Evolutionary conservation across 1,284 basidiomycete species (phyloP).

Genomic region (Naganishia liquefaciens): DNA sequence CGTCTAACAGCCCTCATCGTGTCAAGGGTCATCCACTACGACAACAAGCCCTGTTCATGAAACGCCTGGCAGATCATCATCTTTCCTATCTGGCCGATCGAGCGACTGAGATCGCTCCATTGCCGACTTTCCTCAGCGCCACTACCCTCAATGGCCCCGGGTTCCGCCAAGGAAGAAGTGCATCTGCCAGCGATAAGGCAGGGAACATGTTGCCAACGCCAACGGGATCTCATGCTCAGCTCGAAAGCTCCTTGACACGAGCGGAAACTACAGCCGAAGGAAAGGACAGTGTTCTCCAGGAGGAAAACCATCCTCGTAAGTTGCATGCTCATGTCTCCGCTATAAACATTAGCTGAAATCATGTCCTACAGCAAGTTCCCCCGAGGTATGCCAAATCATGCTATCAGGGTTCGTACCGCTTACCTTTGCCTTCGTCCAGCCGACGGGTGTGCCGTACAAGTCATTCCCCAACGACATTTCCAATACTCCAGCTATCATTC

Average conservation of each 20-base stretch:
- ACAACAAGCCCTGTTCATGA: conserved; percentile 70
- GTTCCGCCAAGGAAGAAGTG: conserved; percentile 15
- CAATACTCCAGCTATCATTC: conserved; percentile 14
- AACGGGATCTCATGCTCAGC: conserved; percentile 1
- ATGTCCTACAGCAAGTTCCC: conserved; percentile 1
- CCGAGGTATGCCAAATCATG: conserved; percentile 3
- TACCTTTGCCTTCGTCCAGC: neutral
- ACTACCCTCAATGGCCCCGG: neutral
- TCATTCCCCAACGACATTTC: conserved; percentile 23
- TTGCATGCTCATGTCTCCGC: neutral
- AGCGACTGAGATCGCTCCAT: conserved; percentile 6
- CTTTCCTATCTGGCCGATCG: conserved; percentile 83
- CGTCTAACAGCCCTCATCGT: neutral
- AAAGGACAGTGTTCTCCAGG: neutral
- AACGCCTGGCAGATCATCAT: conserved; percentile 73
- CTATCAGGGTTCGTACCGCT: neutral
- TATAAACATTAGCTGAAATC: neutral
- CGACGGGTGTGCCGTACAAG: conserved; percentile 9
- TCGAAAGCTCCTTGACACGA: neutral
- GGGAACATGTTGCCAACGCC: neutral
- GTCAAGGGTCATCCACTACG: conserved; percentile 73
- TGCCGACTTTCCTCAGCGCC: conserved; percentile 8
- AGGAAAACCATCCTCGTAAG: conserved; percentile 3
- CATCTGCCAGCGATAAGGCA: conserved; percentile 1
- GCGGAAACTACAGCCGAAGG: conserved; percentile 2